Evolutionary conservation across 2,329 filamentous ascomycete genomes (phyloP), one percentile per base, ranked within the genome.

Genomic region (Cladorrhinum sp.): DNA sequence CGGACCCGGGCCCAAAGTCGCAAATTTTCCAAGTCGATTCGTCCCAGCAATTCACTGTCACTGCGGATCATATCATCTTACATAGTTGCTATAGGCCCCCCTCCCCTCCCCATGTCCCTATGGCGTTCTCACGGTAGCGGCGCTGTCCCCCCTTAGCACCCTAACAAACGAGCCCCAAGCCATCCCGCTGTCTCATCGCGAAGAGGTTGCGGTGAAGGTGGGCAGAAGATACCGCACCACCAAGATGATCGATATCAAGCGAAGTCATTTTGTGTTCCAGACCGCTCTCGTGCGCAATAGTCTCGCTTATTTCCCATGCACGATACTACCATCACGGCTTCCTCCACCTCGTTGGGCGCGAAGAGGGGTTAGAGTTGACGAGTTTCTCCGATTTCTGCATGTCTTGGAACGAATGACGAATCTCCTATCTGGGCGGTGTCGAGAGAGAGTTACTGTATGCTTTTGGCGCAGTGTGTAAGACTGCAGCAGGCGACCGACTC

Each of bases 51-150:
- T 49, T 36, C 23, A 52, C 39, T 49, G 53, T 36, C 53, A 54
- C 59, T 50, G 61, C 55, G 46, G 58, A 63, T 63, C 61, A 63
- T 63, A 60, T 51, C 55, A 60, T 55, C 52, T 33, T n/a, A n/a
- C n/a, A n/a, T 18, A 33, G 48, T 46, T 57, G 46, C 39, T 62
- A 62, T 57, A 59, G 52, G 52, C n/a, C n/a, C n/a, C n/a, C n/a
- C n/a, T n/a, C n/a, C n/a, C n/a, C n/a, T 42, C 39, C 52, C 46
- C 18, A 39, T 39, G 3, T 54, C 10, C 33, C 21, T 21, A 24
- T 33, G 48, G 20, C 57, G 21, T 59, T 21, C 9, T 42, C 42
- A 48, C 21, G 53, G 36, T 39, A 55, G 53, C 53, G 53, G 10
- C 28, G 28, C 28, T 39, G 14, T 39, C 33, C 21, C 51, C n/a